Percentiles rank a stretch among this genome's conserved stretches.
These are phyloP conservation scores for Agastache rugosa DNA, from an alignment of 257 asterid genomes.

Conservation along the genomic window DNA sequence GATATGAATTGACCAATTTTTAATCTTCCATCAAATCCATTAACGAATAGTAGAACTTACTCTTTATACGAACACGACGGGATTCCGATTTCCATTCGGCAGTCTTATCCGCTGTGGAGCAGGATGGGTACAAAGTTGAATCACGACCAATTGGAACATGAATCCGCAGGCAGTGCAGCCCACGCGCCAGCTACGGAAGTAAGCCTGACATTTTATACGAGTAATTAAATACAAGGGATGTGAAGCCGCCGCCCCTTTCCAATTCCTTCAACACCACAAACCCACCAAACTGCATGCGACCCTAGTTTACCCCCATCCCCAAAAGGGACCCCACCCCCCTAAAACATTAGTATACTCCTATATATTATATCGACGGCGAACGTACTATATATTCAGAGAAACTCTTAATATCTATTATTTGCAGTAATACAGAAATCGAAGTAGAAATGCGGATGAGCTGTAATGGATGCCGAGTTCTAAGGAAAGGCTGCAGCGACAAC, in stretches of 20 bases:
- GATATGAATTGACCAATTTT: no score
- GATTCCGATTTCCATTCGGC: no score
- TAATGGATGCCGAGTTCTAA: constrained; percentile 83
- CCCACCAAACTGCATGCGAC: constrained; percentile 52
- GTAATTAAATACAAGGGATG: no score
- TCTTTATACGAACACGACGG: no score
- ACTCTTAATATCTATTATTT: no score
- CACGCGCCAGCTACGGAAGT: constrained; percentile 48
- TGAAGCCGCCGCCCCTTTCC: constrained; percentile 39
- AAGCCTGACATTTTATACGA: no score
- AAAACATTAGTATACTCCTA: no score
- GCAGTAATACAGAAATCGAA: no score
- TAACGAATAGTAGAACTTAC: no score
- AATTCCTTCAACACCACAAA: constrained; percentile 44
- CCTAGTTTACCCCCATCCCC: constrained; percentile 35
- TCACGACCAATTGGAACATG: background rate
- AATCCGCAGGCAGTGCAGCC: constrained; percentile 24
- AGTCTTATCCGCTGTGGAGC: background rate
- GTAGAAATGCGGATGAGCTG: constrained; percentile 90
- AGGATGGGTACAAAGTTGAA: background rate
- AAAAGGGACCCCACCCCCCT: background rate
- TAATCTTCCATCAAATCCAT: no score
- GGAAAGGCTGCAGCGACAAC: constrained; percentile 81
- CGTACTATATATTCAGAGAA: no score
- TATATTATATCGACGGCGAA: background rate